Evolutionary conservation across 2,329 filamentous ascomycete species (phyloP), one percentile per base, ranked within the genome.

Genomic region (Ascochyta lentis): DNA sequence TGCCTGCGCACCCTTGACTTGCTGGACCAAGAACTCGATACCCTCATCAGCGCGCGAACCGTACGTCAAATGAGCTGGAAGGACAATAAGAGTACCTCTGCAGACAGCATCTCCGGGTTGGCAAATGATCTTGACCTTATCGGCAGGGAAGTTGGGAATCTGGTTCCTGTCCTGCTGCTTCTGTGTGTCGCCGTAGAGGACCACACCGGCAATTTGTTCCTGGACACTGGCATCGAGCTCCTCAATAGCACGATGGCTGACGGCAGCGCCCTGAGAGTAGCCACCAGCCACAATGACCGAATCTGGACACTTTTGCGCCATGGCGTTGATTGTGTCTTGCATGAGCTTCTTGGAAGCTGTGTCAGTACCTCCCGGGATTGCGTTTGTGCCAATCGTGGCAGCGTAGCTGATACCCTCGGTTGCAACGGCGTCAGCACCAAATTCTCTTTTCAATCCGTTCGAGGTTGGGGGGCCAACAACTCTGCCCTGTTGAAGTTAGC

Each of bases 101-200:
- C 83, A 86, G 6, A 86, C 82, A 9, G 79, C 71, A 59, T 86
- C 83, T 0, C 80, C 82, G 3, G 59, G 41, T 27, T 81, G 77
- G 56, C 83, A 85, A 34, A 80, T 78, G 19, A 81, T 79, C 62
- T 81, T 76, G 4, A 77, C 74, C 61, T 82, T 78, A 1, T 70
- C 71, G 43, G 71, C 62, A n/a, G 76, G 74, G 60, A 78, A 80
- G 26, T 68, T 63, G 6, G 72, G 59, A n/a, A 81, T 72, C 58
- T 78, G 74, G 29, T 72, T 68, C 9, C 76, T 73, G 42, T 77
- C 69, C 56, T 74, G 70, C 45, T 55, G 55, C 49, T 76, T 77
- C 61, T 81, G 75, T 3, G 81, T 81, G 54, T 82, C 79, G 23
- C 72, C 81, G 54, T 80, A 81, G 12, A 78, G 71, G 6, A 80